phyloP scores from a whole-genome alignment of 75 land plant species.

The Pinus albicaulis region DNA sequence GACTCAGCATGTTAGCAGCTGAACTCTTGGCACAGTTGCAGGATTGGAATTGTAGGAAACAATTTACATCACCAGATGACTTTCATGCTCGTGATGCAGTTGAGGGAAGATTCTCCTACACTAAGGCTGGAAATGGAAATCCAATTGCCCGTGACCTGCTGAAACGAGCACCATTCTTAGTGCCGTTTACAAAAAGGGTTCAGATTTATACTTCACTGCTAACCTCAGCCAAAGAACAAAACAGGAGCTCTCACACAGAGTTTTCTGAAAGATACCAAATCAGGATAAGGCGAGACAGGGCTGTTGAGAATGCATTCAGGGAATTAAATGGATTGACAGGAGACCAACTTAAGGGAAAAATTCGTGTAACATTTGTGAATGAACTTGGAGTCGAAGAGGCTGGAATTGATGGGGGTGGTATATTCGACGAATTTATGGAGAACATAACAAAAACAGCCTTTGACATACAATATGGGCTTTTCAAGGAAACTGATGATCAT shows the following conservation, averaged over 20 bases:
- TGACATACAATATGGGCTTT: slow-evolving; percentile 92
- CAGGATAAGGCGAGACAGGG: slow-evolving; percentile 73
- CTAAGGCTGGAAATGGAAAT: slow-evolving; percentile 68
- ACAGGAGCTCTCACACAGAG: slow-evolving; percentile 22
- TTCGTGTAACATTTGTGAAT: slow-evolving; percentile 82
- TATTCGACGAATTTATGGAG: slow-evolving; percentile 96
- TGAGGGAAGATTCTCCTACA: slow-evolving; percentile 53
- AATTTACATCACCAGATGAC: slow-evolving; percentile 64
- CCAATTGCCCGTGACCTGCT: slow-evolving; percentile 64
- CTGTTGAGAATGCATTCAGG: slow-evolving; percentile 81
- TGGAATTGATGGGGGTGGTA: slow-evolving; percentile 96
- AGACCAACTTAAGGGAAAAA: slow-evolving; percentile 68
- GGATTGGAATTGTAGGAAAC: slow-evolving; percentile 84
- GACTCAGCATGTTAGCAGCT: slow-evolving; percentile 48
- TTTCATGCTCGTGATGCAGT: slow-evolving; percentile 79
- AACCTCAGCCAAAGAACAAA: slow-evolving; percentile 44
- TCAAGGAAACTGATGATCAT: slow-evolving; percentile 94
- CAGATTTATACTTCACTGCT: slow-evolving; percentile 74
- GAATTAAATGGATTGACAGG: slow-evolving; percentile 67
- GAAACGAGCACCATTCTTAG: slow-evolving; percentile 74
- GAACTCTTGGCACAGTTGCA: slow-evolving; percentile 78
- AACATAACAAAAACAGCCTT: slow-evolving; percentile 78
- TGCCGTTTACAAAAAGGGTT: slow-evolving; percentile 88
- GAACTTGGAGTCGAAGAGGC: slow-evolving; percentile 97
- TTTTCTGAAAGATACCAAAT: slow-evolving; percentile 51